Evolutionary conservation across 805 yeast species (phyloP), one percentile per base, ranked within the genome.

Genomic region (Myxozyma udenii): DNA sequence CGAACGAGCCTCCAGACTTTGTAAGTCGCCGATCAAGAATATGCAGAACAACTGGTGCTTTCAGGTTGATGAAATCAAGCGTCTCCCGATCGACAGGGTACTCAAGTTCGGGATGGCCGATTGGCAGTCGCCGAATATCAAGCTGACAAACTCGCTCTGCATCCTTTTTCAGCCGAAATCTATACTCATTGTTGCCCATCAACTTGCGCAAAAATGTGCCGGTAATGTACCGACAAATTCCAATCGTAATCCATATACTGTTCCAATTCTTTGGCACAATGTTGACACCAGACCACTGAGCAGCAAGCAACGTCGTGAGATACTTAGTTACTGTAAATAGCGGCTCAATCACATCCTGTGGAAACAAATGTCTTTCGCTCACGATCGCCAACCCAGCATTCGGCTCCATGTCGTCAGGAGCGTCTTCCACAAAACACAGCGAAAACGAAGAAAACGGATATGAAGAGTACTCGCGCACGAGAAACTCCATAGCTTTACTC

Each of bases 211-310:
- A 68, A 61, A 87, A 86, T 60, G 83, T 84, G 24, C 79, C 72
- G 0, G 91, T 78, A 95, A 93, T 91, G 66, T 76, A 91, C 32
- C 81, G 78, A 0, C 95, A 78, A 53, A 93, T 81, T 2, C 98
- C 98, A 25, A 85, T 70, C 1, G 90, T 84, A 57, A 91, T 79
- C 98, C 99, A 93, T 4, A 87, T 60, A 66, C 93, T 96, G 60
- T 85, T 80, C 65, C 82, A 78, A 0, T 82, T 77, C 48, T 77
- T 77, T 0, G 98, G 96, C 2, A 88, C 83, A 18, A 93, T 87
- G 65, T 87, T 87, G 32, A 93, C 83, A 16, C 97, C 96, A 0
- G 95, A 79, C 95, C 97, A 93, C 66, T 93, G 98, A 3, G 80
- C 78, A 0, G 98, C 85, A 19, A 93, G 68, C 0, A 87, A 82